Percentiles rank a stretch among this genome's conserved stretches.
phyloP scores from a whole-genome alignment of 345 rosid species.

The Populus nigra region DNA sequence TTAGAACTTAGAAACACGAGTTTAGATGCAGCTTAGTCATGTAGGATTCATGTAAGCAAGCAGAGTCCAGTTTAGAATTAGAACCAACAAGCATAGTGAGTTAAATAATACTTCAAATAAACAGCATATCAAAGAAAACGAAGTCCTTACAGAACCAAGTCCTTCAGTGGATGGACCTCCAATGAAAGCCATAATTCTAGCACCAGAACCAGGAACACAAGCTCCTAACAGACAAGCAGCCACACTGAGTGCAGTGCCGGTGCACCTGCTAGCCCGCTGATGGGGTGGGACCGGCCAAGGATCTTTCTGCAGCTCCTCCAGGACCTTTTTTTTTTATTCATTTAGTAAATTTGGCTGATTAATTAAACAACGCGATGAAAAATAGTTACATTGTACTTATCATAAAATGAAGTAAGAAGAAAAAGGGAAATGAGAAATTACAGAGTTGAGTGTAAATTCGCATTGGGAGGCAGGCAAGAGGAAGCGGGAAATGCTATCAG shows the following conservation, averaged over 20 bases:
- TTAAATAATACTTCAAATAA: neutral
- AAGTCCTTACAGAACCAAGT: slow-evolving; percentile 68
- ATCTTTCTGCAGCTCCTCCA: slow-evolving; percentile 85
- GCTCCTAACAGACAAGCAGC: slow-evolving; percentile 87
- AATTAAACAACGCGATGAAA: neutral
- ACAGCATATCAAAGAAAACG: neutral
- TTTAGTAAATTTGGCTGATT: neutral
- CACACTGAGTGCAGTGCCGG: slow-evolving; percentile 82
- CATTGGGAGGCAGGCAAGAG: slow-evolving; percentile 82
- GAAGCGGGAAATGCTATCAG: slow-evolving; percentile 82
- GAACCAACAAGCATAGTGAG: neutral
- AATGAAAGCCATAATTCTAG: slow-evolving; percentile 86
- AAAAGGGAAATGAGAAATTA: neutral
- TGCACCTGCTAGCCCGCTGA: slow-evolving; percentile 81
- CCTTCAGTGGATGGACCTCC: slow-evolving; percentile 97
- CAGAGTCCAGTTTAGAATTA: neutral
- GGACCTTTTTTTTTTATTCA: slow-evolving; percentile 32
- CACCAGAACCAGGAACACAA: slow-evolving; percentile 94
- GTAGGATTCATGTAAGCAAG: neutral
- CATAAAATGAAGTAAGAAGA: neutral
- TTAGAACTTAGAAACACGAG: neutral
- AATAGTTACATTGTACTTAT: neutral
- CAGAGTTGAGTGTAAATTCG: slow-evolving; percentile 79
- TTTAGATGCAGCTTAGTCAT: neutral
- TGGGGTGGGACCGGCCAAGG: slow-evolving; percentile 74